A percentile compares a stretch with the other conserved stretches of the same genome.
Evolutionary conservation across 2,329 filamentous ascomycete species (phyloP).

Genomic region (Scopulariopsis brevicaulis): DNA sequence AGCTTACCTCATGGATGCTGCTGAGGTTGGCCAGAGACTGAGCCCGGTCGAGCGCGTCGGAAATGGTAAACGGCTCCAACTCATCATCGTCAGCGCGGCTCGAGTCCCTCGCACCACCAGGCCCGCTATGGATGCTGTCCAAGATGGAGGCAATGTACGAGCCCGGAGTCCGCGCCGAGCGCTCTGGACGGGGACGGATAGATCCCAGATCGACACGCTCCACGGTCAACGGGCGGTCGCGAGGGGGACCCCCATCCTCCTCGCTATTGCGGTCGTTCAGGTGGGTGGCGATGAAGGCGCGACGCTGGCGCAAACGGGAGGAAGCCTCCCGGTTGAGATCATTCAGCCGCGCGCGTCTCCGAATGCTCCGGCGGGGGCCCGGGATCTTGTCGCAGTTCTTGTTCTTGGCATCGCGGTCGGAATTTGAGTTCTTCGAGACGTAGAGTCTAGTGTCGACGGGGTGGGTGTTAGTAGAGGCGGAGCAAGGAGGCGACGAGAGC

Average conservation of each 20-base stretch:
- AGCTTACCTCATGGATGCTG: background rate
- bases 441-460: background rate
- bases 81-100: background rate
- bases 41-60: background rate
- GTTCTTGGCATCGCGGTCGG: background rate
- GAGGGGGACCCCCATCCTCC: background rate
- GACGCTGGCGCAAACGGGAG: background rate
- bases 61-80: background rate
- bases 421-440: background rate
- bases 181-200: background rate
- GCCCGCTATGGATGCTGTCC: background rate
- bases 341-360: background rate
- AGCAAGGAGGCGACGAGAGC: background rate
- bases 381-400: conserved; percentile 4
- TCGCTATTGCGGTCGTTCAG: conserved; percentile 1
- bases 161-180: background rate
- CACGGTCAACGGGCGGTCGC: background rate
- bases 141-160: background rate
- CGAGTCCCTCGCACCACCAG: background rate
- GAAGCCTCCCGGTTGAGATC: background rate
- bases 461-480: background rate
- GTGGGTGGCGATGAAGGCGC: conserved; percentile 1
- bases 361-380: background rate
- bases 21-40: background rate
- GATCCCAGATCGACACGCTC: background rate